phyloP scores from a whole-genome alignment of 345 rosid species.

The Conringia planisiliqua region DNA sequence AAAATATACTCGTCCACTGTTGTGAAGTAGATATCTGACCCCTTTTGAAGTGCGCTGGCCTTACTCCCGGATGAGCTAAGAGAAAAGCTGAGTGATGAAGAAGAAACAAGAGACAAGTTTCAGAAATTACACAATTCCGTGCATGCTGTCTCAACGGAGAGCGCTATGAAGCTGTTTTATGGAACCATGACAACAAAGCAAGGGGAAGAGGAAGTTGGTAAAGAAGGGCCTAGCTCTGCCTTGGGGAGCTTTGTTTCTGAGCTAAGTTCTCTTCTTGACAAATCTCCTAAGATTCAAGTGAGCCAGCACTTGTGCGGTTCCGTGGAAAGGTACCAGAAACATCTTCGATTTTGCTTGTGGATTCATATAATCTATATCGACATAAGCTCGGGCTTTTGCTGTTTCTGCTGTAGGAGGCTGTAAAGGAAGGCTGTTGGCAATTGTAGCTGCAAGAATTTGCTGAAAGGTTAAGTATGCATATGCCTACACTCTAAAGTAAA shows the following conservation, averaged over 20 bases:
- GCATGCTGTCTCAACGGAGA: slow-evolving; percentile 40
- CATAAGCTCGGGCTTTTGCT: not conserved
- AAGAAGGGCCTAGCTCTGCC: slow-evolving; percentile 14
- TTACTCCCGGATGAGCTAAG: slow-evolving; percentile 50
- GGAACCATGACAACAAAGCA: slow-evolving; percentile 30
- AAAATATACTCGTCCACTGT: not conserved
- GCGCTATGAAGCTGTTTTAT: slow-evolving; percentile 49
- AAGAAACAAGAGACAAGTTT: slow-evolving; percentile 42
- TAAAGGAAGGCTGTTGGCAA: not conserved
- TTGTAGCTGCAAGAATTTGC: not conserved
- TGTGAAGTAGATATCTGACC: not conserved
- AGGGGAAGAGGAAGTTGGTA: slow-evolving; percentile 20
- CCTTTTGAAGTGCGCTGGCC: slow-evolving; percentile 41
- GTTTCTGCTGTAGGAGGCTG: not conserved
- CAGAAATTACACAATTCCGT: slow-evolving; percentile 42
- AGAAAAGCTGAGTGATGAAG: slow-evolving; percentile 42
- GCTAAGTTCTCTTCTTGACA: slow-evolving; percentile 46
- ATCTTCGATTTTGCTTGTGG: not conserved
- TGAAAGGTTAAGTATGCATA: not conserved
- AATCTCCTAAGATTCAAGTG: slow-evolving; percentile 38
- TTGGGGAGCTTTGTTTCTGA: slow-evolving; percentile 38
- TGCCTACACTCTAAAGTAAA: not conserved
- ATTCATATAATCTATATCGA: not conserved
- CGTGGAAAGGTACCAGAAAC: not conserved
- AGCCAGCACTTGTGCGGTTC: not conserved